phyloP scores from a whole-genome alignment of 2,329 filamentous ascomycete genomes.

The Fusarium sarcochroum region DNA sequence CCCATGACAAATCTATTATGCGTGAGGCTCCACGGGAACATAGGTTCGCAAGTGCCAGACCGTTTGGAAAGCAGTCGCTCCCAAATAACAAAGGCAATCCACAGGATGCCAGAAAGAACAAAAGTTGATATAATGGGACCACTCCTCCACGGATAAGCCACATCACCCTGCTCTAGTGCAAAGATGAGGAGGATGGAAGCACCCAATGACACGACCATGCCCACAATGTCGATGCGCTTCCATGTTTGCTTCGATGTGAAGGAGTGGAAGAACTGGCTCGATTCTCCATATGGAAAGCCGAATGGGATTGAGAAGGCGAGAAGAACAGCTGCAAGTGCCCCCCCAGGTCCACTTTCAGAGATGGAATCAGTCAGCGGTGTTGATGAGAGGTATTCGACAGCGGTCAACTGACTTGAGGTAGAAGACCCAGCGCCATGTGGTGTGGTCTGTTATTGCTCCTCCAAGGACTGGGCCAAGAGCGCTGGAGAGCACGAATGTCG shows the following conservation, averaged over 20 bases:
- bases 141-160: slow-evolving; percentile 59
- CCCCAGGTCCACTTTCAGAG: not conserved
- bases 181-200: slow-evolving; percentile 62
- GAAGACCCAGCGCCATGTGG: slow-evolving; percentile 24
- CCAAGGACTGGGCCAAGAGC: slow-evolving; percentile 19
- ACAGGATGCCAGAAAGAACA: slow-evolving; percentile 9
- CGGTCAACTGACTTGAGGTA: slow-evolving; percentile 16
- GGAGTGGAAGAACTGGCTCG: not conserved
- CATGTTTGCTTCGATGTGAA: slow-evolving; percentile 6
- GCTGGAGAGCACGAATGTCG: slow-evolving; percentile 18
- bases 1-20: slow-evolving; percentile 5
- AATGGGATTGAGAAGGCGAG: slow-evolving; percentile 17
- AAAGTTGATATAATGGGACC: slow-evolving; percentile 53
- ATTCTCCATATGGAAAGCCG: slow-evolving; percentile 12
- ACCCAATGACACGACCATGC: slow-evolving; percentile 54
- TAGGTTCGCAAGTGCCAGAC: not conserved
- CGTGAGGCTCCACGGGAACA: slow-evolving; percentile 4
- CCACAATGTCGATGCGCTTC: slow-evolving; percentile 34
- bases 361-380: no score
- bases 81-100: slow-evolving; percentile 26
- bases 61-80: slow-evolving; percentile 8
- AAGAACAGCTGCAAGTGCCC: slow-evolving; percentile 14
- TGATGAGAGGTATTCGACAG: not conserved
- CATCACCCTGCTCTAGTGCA: slow-evolving; percentile 60
- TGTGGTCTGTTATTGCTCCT: slow-evolving; percentile 22